Percentiles rank a stretch among this genome's conserved stretches.
Evolutionary conservation across 106 monocot genomes (phyloP).

Genomic region (Amphibolis antarctica): DNA sequence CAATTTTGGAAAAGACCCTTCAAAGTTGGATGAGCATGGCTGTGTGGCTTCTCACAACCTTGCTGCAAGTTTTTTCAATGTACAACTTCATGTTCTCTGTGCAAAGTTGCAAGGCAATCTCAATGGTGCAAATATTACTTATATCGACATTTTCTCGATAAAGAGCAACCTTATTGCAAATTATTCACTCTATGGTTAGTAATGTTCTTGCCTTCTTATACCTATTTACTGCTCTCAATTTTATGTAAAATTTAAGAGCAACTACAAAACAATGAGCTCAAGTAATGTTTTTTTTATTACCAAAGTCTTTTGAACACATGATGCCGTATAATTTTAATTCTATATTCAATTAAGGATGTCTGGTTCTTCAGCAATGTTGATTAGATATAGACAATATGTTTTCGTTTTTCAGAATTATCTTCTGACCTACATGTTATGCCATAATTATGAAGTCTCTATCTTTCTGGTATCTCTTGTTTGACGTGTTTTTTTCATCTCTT

Average conservation of each 20-base stretch:
- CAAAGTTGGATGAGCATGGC: slow-evolving; percentile 64
- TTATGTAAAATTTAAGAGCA: not conserved
- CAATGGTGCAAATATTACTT: slow-evolving; percentile 49
- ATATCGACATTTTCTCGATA: slow-evolving; percentile 61
- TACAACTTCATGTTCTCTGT: slow-evolving; percentile 78
- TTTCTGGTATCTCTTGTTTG: not conserved
- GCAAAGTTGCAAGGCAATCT: slow-evolving; percentile 45
- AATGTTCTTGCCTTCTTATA: not conserved
- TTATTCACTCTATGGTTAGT: slow-evolving; percentile 66
- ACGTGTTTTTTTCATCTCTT: not conserved
- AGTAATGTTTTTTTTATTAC: too few relatives aligned
- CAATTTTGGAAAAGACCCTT: slow-evolving; percentile 56
- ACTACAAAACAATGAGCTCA: too few relatives aligned
- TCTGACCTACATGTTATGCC: too few relatives aligned
- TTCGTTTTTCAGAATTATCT: too few relatives aligned
- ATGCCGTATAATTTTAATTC: too few relatives aligned
- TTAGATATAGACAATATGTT: too few relatives aligned
- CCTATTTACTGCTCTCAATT: not conserved
- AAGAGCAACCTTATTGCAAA: slow-evolving; percentile 72
- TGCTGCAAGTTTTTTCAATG: slow-evolving; percentile 69
- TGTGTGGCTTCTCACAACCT: slow-evolving; percentile 71
- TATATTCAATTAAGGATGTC: too few relatives aligned
- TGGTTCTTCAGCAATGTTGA: too few relatives aligned
- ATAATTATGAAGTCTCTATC: too few relatives aligned
- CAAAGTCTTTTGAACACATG: too few relatives aligned